These are phyloP conservation scores for Fistulinella cinereoalba DNA, from an alignment of 1,284 basidiomycete genomes.

Conservation along the genomic window DNA sequence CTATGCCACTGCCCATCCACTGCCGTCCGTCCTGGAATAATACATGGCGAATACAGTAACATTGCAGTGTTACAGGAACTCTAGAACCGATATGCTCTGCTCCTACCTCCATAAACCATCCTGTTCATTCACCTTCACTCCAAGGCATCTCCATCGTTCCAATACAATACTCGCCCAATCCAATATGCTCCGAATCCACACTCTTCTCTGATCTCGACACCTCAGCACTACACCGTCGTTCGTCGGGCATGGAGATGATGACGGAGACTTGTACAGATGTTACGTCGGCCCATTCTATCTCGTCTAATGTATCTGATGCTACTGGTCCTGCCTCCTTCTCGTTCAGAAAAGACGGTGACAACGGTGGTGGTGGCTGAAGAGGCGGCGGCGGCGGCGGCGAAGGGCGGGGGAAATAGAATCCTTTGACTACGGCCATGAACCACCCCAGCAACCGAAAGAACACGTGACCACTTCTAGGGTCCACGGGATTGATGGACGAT, in stretches of 20 bases:
- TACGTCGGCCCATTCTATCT: conserved; percentile 8
- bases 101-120: background rate
- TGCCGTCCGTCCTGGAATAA: background rate
- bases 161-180: conserved; percentile 29
- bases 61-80: background rate
- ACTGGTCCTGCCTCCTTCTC: background rate
- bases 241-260: conserved; percentile 44
- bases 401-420: background rate
- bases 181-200: background rate
- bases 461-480: background rate
- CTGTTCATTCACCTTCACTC: conserved; percentile 6
- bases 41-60: background rate
- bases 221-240: conserved; percentile 1
- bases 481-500: background rate
- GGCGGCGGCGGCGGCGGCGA: background rate
- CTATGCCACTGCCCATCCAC: too few relatives aligned
- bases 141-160: conserved; percentile 24
- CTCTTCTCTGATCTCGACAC: background rate
- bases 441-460: background rate
- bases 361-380: background rate
- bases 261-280: conserved; percentile 38
- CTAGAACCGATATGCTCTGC: background rate
- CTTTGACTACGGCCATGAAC: conserved; percentile 5
- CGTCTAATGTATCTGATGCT: conserved; percentile 2
- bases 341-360: background rate